Evolutionary conservation across 768 basidiomycete species (phyloP).

Genomic region (Leucocoprinus birnbaumii): DNA sequence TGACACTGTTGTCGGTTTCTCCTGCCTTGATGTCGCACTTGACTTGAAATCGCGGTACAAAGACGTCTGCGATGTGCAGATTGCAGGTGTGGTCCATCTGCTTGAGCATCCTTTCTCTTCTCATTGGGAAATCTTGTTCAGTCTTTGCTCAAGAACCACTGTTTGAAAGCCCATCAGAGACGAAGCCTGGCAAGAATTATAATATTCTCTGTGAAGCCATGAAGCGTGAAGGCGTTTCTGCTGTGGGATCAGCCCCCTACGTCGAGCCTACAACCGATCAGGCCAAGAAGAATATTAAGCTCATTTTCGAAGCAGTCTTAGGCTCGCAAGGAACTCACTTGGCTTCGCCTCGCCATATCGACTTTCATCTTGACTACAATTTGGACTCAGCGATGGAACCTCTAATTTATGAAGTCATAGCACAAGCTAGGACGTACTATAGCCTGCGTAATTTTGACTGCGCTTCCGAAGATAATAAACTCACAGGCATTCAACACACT

Average conservation of each 20-base stretch:
- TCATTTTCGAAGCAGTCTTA: constrained; percentile 46
- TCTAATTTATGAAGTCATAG: constrained; percentile 54
- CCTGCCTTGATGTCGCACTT: constrained; percentile 53
- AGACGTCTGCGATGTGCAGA: constrained; percentile 51
- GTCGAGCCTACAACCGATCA: constrained; percentile 49
- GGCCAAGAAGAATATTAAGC: constrained; percentile 50
- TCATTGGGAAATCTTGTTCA: constrained; percentile 19
- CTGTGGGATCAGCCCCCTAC: constrained; percentile 64
- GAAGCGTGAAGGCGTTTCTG: constrained; percentile 36
- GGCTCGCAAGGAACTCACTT: neutral
- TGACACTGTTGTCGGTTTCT: constrained; percentile 48
- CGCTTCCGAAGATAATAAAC: constrained; percentile 9
- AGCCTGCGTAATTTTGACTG: constrained; percentile 1
- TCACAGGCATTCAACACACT: constrained; percentile 11
- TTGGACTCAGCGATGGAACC: constrained; percentile 47
- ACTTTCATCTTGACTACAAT: constrained; percentile 72
- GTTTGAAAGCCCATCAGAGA: constrained; percentile 33
- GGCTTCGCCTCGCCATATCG: constrained; percentile 32
- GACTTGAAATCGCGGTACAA: constrained; percentile 42
- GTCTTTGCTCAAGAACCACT: constrained; percentile 64
- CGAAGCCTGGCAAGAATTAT: constrained; percentile 41
- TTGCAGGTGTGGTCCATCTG: constrained; percentile 41
- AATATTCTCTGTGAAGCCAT: constrained; percentile 42
- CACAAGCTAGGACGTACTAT: constrained; percentile 24
- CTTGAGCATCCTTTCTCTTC: neutral